Percentiles rank a stretch among this genome's conserved stretches.
These are phyloP conservation scores for Periconia digitata DNA, from an alignment of 2,329 filamentous ascomycete genomes.

Conservation along the genomic window DNA sequence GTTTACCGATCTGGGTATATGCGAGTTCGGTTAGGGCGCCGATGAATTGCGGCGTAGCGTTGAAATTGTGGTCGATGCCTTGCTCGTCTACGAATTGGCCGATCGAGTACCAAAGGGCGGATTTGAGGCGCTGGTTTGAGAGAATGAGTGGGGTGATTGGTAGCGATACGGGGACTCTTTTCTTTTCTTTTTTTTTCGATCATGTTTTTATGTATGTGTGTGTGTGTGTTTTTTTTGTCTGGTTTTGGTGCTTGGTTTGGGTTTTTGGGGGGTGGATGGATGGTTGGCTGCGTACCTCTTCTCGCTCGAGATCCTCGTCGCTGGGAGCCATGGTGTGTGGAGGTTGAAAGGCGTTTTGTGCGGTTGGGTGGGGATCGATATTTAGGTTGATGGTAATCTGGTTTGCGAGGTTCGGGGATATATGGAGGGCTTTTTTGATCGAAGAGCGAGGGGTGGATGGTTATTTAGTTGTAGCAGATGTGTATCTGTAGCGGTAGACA, in stretches of 20 bases:
- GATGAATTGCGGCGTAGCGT: conserved; percentile 90
- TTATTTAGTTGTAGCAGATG: too few relatives aligned
- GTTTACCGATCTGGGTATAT: conserved; percentile 79
- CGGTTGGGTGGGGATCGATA: too few relatives aligned
- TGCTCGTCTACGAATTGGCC: conserved; percentile 79
- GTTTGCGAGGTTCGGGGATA: too few relatives aligned
- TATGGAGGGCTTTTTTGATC: too few relatives aligned
- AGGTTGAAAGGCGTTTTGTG: too few relatives aligned
- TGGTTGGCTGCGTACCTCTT: conserved; percentile 27
- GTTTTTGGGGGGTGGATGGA: not conserved
- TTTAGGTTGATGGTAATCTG: not conserved
- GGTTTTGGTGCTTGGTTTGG: not conserved
- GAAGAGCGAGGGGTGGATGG: too few relatives aligned
- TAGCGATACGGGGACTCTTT: too few relatives aligned
- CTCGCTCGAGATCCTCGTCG: conserved; percentile 27
- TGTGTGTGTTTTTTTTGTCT: not conserved
- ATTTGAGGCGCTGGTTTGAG: conserved; percentile 56
- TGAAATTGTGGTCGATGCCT: conserved; percentile 70
- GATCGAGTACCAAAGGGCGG: conserved; percentile 46
- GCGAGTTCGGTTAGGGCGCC: conserved; percentile 75
- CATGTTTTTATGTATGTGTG: too few relatives aligned
- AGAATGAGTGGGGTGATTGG: not conserved
- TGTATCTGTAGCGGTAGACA: too few relatives aligned
- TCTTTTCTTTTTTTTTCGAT: too few relatives aligned
- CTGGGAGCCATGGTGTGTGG: conserved; percentile 27